phyloP scores from a whole-genome alignment of 345 rosid species.

The Murraya koenigii region DNA sequence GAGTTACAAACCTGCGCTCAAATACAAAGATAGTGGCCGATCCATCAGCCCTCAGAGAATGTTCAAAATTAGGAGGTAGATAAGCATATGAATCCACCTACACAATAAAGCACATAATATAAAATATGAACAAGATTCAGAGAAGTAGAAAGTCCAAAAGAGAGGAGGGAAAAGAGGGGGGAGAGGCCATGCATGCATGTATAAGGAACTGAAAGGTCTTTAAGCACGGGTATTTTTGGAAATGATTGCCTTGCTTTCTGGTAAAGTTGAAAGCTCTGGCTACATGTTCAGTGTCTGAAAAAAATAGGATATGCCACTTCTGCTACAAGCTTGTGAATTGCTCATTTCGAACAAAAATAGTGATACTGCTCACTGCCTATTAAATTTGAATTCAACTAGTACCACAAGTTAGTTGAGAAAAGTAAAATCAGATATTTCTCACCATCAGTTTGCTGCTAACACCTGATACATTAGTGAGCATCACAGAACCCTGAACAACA shows the following conservation, averaged over 20 bases:
- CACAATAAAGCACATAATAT: constrained; percentile 7
- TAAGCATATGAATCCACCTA: constrained; percentile 92
- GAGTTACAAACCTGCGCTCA: constrained; percentile 57
- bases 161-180: too few species aligned
- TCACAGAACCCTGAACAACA: constrained; percentile 66
- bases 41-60: constrained; percentile 48
- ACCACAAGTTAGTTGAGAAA: background rate
- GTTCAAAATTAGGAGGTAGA: constrained; percentile 69
- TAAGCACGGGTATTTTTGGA: background rate
- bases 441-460: constrained; percentile 49
- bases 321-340: background rate
- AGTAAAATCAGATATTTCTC: constrained; percentile 17
- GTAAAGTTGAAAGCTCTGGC: background rate
- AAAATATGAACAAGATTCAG: constrained; percentile 1
- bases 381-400: background rate
- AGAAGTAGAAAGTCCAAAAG: constrained; percentile 1
- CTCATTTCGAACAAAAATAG: background rate
- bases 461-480: constrained; percentile 47
- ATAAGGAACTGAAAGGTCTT: background rate
- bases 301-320: background rate
- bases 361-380: background rate
- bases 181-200: background rate
- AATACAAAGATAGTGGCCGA: constrained; percentile 68
- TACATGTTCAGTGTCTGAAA: background rate
- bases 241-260: background rate